These are phyloP conservation scores for Hemileccinum impolitum DNA, from an alignment of 768 basidiomycete genomes.

Conservation along the genomic window DNA sequence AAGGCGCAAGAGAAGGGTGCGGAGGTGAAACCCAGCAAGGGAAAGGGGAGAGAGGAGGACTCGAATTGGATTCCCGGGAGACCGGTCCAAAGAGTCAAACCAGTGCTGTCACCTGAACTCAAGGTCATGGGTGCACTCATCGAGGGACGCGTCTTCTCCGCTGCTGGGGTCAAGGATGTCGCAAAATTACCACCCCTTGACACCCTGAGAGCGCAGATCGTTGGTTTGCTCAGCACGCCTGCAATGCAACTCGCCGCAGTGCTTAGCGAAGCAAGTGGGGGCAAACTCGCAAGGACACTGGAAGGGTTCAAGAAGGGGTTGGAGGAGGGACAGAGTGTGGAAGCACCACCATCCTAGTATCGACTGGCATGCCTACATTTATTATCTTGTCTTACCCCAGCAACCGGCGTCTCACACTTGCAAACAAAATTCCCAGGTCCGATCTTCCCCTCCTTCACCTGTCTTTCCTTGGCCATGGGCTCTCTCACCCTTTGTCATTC, in stretches of 20 bases:
- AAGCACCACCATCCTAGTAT: constrained; percentile 21
- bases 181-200: constrained; percentile 76
- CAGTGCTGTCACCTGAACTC: constrained; percentile 60
- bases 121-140: constrained; percentile 75
- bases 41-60: constrained; percentile 56
- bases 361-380: constrained; percentile 5
- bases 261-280: constrained; percentile 66
- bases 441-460: constrained; percentile 71
- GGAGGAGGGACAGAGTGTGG: constrained; percentile 42
- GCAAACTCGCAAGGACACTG: constrained; percentile 63
- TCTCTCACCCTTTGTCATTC: constrained; percentile 90
- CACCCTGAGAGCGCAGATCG: constrained; percentile 75
- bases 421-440: constrained; percentile 87
- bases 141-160: constrained; percentile 68
- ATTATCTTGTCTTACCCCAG: constrained; percentile 1
- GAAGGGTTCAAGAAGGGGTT: constrained; percentile 71
- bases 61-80: constrained; percentile 64
- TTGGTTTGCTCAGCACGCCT: constrained; percentile 77
- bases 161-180: constrained; percentile 56
- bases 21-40: constrained; percentile 39
- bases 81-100: constrained; percentile 57
- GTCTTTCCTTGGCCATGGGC: constrained; percentile 62
- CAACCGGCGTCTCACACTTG: constrained; percentile 21
- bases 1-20: constrained; percentile 51
- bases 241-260: constrained; percentile 70